Evolutionary conservation across 176 grass and related monocot species (phyloP), one percentile per base, ranked within the genome.

Genomic region (Carex kokanica): DNA sequence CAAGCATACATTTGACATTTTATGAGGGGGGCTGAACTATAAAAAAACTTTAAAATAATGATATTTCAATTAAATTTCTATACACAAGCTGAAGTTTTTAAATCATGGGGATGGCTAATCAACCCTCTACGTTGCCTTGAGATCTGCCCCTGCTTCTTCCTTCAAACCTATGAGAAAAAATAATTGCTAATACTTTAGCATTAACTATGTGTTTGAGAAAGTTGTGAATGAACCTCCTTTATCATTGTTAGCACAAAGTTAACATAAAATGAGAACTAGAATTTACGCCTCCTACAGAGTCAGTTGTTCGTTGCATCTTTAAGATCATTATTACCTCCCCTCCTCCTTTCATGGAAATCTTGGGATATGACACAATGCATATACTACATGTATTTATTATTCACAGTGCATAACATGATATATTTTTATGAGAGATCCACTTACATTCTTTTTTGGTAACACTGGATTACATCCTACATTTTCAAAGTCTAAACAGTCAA

Each of bases 321-420:
- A 16, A 74, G 11, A 52, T 71, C 18, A 71, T 71, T 71, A 47
- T 71, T 45, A 51, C 21, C 71, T 74, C 52, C 14, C 70, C 71
- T 74, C 45, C 16, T 49, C n/a, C 71, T 52, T 74, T 20, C 71
- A 74, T 52, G n/a, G 20, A 74, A 74, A 73, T 14, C 16, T 74
- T 74, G 21, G 43, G 43, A 51, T 51, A 74, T 25, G 21, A 1
- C 71, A 51, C 71, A 52, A 5, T 71, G 8, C 43, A 74, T 74
- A 27, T 41, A 74, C n/a, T 74, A 24, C 67, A 43, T 31, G 1
- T 2, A 45, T 67, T n/a, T 67, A 7, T 41, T 43, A 70, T n/a
- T 69, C 27, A 0, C 41, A 43, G 68, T 71, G 69, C 17, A 70
- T 40, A n/a, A 43, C 66, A 70, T 20, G 25, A 65, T 16, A 17